Evolutionary conservation across 371 early-diverging fungal genomes (phyloP), one percentile per base, ranked within the genome.

Genomic region (Mucor saturninus): DNA sequence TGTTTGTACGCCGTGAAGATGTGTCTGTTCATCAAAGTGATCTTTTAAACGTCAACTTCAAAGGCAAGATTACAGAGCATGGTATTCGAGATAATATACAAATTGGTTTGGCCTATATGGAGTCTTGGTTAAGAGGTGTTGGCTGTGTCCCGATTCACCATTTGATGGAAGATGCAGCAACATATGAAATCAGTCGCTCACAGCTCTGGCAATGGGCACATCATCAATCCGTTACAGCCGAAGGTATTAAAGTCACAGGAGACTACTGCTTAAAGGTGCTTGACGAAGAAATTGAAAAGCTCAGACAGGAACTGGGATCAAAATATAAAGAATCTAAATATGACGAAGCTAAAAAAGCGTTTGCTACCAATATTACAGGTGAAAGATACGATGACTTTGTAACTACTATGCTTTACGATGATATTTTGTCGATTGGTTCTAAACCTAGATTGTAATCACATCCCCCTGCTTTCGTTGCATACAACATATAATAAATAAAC

Each of bases 121-220:
- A 94, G 77, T 88, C 95, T 46, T 98, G 98, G 98, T 84, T 98
- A 54, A 88, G 93, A 67, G 98, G 96, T 15, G 77, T 83, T 50
- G 98, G 98, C 14, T 97, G 97, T 74, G 97, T 98, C 14, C 98
- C 98, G 39, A 95, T 98, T 76, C 91, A 76, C 55, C 49, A 62
- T 58, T 60, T 67, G 26, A 80, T 80, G 76, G 81, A 80, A 59
- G 81, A 80, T 57, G 73, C 74, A 40, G 81, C 98, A 31, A 98
- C 98, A 0, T 97, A 97, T 39, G 98, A 98, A 83, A 98, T 98
- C 68, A 93, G 96, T 13, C 91, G 98, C 48, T 93, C 95, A 26
- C 98, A 98, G 81, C 79, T 98, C 14, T 97, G 91, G 91, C 97
- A 96, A 83, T 98, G 98, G 98, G 94, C 93, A 32, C 88, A 87